These are phyloP conservation scores for Pythium biforme DNA, from an alignment of 352 stramenopile species.

Conservation along the genomic window DNA sequence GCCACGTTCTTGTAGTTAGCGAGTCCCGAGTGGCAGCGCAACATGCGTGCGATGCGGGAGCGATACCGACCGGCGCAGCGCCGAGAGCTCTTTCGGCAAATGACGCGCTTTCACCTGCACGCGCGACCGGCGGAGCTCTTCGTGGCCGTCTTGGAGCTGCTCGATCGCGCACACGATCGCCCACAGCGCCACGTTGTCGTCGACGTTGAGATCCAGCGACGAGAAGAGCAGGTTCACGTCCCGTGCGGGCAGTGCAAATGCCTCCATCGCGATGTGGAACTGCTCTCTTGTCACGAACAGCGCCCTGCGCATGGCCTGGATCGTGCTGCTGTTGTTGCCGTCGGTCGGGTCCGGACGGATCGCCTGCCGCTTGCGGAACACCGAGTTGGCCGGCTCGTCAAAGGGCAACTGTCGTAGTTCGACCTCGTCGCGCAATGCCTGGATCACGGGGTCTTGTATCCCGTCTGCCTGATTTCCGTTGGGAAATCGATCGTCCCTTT, in stretches of 20 bases:
- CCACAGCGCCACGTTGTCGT: conserved; percentile 51
- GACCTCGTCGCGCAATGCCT: conserved; percentile 17
- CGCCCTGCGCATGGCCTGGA: conserved; percentile 29
- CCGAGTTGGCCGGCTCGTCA: conserved; percentile 17
- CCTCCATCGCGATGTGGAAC: conserved; percentile 56
- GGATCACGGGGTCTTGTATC: background rate
- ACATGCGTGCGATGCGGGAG: conserved; percentile 24
- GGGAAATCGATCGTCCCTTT: conserved; percentile 3
- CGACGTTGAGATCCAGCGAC: conserved; percentile 48
- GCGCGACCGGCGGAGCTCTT: conserved; percentile 41
- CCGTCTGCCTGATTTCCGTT: background rate
- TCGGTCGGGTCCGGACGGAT: conserved; percentile 21
- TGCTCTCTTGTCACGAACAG: conserved; percentile 56
- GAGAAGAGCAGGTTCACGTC: conserved; percentile 71
- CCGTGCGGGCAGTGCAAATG: conserved; percentile 38
- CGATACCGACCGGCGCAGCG: conserved; percentile 32
- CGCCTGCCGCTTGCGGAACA: conserved; percentile 19
- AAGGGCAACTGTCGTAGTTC: conserved; percentile 22
- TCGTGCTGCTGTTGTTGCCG: conserved; percentile 28
- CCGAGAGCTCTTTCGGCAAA: conserved; percentile 37
- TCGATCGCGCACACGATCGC: conserved; percentile 43
- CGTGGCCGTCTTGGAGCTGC: conserved; percentile 44
- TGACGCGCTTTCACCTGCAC: conserved; percentile 43
- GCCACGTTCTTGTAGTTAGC: conserved; percentile 6
- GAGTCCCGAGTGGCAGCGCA: conserved; percentile 9